Base-by-base conservation (phyloP, 129 eudicot species). In the Pulicaria dysenterica region DNA sequence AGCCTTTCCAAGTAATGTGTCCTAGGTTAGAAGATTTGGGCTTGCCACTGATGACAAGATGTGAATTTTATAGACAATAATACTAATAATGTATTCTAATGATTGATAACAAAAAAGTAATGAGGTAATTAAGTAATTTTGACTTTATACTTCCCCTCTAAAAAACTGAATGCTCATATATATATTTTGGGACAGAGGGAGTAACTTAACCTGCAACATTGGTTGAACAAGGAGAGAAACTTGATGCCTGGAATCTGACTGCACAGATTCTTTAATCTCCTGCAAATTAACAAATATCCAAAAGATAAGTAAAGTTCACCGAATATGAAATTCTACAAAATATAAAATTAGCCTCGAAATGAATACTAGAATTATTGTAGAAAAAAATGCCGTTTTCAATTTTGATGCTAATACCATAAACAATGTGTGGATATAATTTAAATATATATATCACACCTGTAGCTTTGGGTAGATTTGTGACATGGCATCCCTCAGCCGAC, bases 171-270 rank as follows among this genome's bases (percentile, higher is more conserved):
- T 1, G 17, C 2, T n/a, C 39, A 38, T 0, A 75, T 37, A 44
- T 56, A 57, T 37, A 13, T 40, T n/a, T n/a, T 31, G 15, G 38
- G 40, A 6, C 4, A 3, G 45, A 17, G 17, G 7, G 34, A 31
- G 45, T 39, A 47, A 24, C 55, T 6, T 79, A 49, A 89, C 98
- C 98, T 93, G 98, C 70, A 90, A 77, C 98, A 93, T 93, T 75
- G 96, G 98, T 54, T 93, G 98, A 78, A 90, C 98, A 36, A 93
- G 92, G 58, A 93, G 96, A 69, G 98, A 93, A 62, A 93, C 98
- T 65, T 90, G 96, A 88, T 93, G 98, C 69, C 98, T 72, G 59
- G 73, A 72, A 79, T 93, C 98, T 13, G 96, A 88, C 64, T 80
- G 95, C 84, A 77, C 96, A 34, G 95, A 85, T 80, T 84, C 92